These are phyloP conservation scores for Cladophialophora psammophila DNA, from an alignment of 2,329 filamentous ascomycete species.

Conservation along the genomic window DNA sequence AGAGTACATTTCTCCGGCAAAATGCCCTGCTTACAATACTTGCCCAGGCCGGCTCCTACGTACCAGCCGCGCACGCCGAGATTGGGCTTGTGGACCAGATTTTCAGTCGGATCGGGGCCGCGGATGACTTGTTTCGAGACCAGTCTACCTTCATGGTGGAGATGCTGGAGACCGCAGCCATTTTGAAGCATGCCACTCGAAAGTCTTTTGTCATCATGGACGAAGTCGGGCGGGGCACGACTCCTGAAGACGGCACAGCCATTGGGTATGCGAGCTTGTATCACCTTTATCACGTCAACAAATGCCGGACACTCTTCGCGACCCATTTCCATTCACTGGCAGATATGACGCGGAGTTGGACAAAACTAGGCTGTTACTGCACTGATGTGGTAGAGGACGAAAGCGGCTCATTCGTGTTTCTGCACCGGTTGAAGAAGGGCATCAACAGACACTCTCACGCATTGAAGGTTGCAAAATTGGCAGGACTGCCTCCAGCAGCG, in stretches of 20 bases:
- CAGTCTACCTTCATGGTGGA: constrained; percentile 99
- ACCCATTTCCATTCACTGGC: constrained; percentile 91
- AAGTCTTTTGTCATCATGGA: constrained; percentile 97
- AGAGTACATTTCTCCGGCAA: constrained; percentile 93
- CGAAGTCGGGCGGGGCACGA: constrained; percentile 93
- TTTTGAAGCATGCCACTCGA: constrained; percentile 82
- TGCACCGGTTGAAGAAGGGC: constrained; percentile 80
- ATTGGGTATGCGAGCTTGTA: constrained; percentile 88
- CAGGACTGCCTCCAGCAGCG: constrained; percentile 77
- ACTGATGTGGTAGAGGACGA: constrained; percentile 83
- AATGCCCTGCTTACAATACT: constrained; percentile 94
- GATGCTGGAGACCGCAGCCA: constrained; percentile 95
- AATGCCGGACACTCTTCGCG: constrained; percentile 84
- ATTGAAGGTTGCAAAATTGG: constrained; percentile 88
- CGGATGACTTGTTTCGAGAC: constrained; percentile 91
- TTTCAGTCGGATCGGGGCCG: constrained; percentile 90
- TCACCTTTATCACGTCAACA: constrained; percentile 79
- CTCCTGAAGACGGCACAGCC: constrained; percentile 87
- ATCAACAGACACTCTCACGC: constrained; percentile 90
- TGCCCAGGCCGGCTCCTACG: constrained; percentile 90
- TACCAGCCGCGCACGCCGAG: constrained; percentile 84
- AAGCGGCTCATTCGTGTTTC: constrained; percentile 77
- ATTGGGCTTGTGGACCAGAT: constrained; percentile 95
- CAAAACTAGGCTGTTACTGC: constrained; percentile 76
- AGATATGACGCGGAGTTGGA: constrained; percentile 71